Conservation (phyloP, 441 rosid species). For the Populus trichocarpa region DNA sequence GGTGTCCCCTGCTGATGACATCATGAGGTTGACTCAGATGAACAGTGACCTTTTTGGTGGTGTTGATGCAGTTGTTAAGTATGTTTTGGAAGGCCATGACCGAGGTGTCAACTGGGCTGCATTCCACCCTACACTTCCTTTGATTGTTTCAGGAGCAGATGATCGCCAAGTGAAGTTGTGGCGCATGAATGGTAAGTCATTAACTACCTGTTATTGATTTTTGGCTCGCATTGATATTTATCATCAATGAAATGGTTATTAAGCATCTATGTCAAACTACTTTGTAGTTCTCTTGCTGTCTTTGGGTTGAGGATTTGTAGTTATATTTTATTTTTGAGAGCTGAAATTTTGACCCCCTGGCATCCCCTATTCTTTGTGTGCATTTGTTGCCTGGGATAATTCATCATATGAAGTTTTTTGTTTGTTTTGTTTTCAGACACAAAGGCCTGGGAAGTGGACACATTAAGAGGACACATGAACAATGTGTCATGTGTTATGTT, state of each 20-base stretch:
- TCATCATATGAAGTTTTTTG: constrained; percentile 1
- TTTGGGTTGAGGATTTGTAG: neutral
- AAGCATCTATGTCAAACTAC: neutral
- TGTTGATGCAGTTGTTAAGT: constrained; percentile 84
- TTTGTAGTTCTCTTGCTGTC: neutral
- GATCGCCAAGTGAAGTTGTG: constrained; percentile 90
- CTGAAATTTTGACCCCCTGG: neutral
- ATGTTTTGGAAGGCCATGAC: constrained; percentile 92
- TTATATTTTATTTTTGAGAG: neutral
- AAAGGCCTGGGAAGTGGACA: constrained; percentile 93
- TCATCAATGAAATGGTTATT: too few species aligned
- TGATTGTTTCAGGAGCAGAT: constrained; percentile 90
- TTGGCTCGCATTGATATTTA: neutral
- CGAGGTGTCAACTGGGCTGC: constrained; percentile 97
- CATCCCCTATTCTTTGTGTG: neutral
- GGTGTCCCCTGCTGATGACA: constrained; percentile 87
- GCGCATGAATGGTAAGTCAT: constrained; percentile 75
- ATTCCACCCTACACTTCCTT: constrained; percentile 85
- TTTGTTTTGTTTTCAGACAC: constrained; percentile 52
- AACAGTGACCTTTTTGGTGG: constrained; percentile 88
- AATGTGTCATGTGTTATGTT: constrained; percentile 89
- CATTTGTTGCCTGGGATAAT: neutral
- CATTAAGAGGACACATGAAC: constrained; percentile 84
- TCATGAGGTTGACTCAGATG: constrained; percentile 77
- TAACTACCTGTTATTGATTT: neutral